A percentile compares a stretch with the other conserved stretches of the same genome.
These are phyloP conservation scores for Podaxis sp. DNA, from an alignment of 768 basidiomycete species.

Conservation along the genomic window DNA sequence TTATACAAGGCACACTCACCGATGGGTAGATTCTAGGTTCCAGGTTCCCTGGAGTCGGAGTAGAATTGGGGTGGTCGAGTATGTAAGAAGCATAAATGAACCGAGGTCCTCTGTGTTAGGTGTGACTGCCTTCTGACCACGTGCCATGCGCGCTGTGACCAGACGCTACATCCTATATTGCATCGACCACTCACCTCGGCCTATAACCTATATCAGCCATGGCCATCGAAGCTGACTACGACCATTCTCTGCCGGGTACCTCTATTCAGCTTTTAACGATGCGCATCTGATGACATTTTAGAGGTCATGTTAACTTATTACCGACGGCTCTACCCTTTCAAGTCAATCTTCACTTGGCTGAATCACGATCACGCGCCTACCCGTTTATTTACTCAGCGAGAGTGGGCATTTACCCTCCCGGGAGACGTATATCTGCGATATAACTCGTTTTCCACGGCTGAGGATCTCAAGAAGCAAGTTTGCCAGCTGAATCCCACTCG, in stretches of 20 bases:
- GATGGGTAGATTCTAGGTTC: too few relatives aligned
- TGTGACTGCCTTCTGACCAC: background rate
- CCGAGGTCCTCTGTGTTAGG: background rate
- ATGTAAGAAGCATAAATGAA: too few relatives aligned
- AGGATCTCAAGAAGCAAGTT: slow-evolving; percentile 92
- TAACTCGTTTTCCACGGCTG: slow-evolving; percentile 80
- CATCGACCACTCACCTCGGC: background rate
- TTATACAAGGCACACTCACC: background rate
- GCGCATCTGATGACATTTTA: slow-evolving; percentile 15
- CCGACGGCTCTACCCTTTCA: slow-evolving; percentile 89
- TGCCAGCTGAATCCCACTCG: slow-evolving; percentile 83
- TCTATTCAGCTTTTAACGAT: background rate
- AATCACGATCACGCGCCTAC: slow-evolving; percentile 85
- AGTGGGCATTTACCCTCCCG: slow-evolving; percentile 91
- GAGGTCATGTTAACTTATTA: slow-evolving; percentile 72
- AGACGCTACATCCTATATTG: background rate
- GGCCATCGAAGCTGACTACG: slow-evolving; percentile 13
- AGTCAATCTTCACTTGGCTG: slow-evolving; percentile 91
- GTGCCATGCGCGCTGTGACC: slow-evolving; percentile 1
- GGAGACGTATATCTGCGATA: slow-evolving; percentile 94
- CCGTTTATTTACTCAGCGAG: slow-evolving; percentile 86
- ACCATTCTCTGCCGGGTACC: slow-evolving; percentile 13
- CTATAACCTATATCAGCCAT: background rate
- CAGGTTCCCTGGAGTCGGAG: too few relatives aligned
- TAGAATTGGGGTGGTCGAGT: too few relatives aligned